Conservation (phyloP, 2,329 filamentous ascomycete genomes). For the Lachnellula arida region DNA sequence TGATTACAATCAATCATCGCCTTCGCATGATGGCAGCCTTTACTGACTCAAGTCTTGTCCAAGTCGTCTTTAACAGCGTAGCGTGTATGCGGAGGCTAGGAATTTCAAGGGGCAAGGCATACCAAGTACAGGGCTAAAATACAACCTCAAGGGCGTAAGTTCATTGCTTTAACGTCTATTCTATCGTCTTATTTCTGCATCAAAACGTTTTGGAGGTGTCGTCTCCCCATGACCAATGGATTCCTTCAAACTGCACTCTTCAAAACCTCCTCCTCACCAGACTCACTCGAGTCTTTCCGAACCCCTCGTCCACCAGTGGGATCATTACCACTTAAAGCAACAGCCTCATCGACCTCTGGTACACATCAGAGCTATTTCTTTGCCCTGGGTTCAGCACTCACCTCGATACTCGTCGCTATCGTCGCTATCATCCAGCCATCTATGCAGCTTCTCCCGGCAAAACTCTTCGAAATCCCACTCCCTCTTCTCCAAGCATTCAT, state of each 20-base stretch:
- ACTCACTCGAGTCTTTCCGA: not conserved
- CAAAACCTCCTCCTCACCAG: not conserved
- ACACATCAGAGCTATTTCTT: not conserved
- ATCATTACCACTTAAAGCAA: not conserved
- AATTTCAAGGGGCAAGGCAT: not conserved
- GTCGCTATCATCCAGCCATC: slow-evolving; percentile 35
- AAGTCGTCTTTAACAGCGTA: too few species aligned
- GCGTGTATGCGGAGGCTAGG: too few species aligned
- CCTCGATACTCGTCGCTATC: slow-evolving; percentile 22
- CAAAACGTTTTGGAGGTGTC: too few species aligned
- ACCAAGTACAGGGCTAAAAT: not conserved
- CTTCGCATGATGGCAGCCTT: too few species aligned
- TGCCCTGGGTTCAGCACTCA: slow-evolving; percentile 7
- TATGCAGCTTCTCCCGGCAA: slow-evolving; percentile 64
- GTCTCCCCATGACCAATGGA: not conserved
- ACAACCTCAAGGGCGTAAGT: not conserved
- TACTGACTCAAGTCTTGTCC: too few species aligned
- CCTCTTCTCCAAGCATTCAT: slow-evolving; percentile 54
- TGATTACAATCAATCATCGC: too few species aligned
- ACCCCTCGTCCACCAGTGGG: not conserved
- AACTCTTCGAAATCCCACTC: slow-evolving; percentile 93
- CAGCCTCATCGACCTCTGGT: not conserved
- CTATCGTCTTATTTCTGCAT: not conserved
- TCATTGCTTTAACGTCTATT: not conserved
- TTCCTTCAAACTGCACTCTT: not conserved